phyloP scores from a whole-genome alignment of 2,329 filamentous ascomycete genomes.

The Zasmidium angulare region DNA sequence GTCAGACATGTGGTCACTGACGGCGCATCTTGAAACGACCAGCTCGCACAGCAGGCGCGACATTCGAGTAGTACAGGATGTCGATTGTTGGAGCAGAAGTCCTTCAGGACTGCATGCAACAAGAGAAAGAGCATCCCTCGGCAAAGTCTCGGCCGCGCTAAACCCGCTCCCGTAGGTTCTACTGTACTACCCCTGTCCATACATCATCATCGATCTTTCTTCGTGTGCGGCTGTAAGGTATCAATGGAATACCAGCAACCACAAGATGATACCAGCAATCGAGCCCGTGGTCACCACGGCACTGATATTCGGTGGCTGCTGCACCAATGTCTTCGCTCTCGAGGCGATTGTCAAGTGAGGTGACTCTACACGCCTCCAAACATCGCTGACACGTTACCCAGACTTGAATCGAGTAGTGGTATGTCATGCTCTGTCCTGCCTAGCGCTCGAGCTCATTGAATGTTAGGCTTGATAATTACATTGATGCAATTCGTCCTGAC shows the following conservation, averaged over 20 bases:
- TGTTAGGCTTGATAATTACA: constrained; percentile 63
- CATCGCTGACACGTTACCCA: constrained; percentile 37
- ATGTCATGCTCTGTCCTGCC: constrained; percentile 32
- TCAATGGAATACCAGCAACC: neutral
- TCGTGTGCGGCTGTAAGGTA: neutral
- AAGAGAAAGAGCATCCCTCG: neutral
- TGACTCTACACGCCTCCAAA: neutral
- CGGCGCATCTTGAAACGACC: neutral
- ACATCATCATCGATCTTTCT: neutral
- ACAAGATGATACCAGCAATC: constrained; percentile 16
- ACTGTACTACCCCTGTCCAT: neutral
- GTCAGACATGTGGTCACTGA: neutral
- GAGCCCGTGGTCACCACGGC: constrained; percentile 59
- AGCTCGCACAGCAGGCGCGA: neutral
- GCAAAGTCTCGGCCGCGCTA: neutral
- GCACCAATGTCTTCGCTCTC: constrained; percentile 94
- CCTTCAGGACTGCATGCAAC: no score
- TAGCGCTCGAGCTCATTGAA: neutral
- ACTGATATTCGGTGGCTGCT: constrained; percentile 94
- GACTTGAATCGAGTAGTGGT: constrained; percentile 82
- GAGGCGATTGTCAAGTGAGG: constrained; percentile 92
- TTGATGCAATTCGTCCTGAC: constrained; percentile 59
- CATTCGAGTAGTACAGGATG: neutral
- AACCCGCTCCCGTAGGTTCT: neutral
- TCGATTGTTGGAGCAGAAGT: neutral